Evolutionary conservation across 108 stramenopile genomes (phyloP).

Genomic region (Fistulifera solaris): DNA sequence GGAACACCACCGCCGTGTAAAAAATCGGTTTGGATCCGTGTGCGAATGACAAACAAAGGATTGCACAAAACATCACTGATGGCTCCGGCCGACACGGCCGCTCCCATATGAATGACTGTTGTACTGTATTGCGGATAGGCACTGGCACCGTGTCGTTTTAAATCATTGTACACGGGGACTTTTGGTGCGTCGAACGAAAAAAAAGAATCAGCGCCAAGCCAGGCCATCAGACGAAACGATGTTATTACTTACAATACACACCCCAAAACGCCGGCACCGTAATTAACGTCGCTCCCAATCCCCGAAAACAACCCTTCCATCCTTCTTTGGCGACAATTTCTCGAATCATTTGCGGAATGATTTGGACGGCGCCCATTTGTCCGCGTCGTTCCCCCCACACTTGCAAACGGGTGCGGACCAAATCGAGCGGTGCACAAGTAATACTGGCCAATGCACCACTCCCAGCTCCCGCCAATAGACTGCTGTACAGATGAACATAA

Average conservation of each 20-base stretch:
- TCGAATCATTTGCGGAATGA: slow-evolving; percentile 16
- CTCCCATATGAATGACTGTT: slow-evolving; percentile 54
- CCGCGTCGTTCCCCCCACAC: slow-evolving; percentile 54
- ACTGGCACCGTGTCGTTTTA: slow-evolving; percentile 21
- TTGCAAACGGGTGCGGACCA: slow-evolving; percentile 80
- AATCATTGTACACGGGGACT: slow-evolving; percentile 45
- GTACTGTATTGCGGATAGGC: slow-evolving; percentile 28
- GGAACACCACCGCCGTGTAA: slow-evolving; percentile 45
- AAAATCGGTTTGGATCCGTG: slow-evolving; percentile 82
- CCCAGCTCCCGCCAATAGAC: slow-evolving; percentile 72
- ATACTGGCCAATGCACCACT: slow-evolving; percentile 65
- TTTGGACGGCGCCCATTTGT: neutral
- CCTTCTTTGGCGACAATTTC: slow-evolving; percentile 69
- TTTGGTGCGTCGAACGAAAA: neutral
- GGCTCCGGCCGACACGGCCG: slow-evolving; percentile 75
- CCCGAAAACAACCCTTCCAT: slow-evolving; percentile 75
- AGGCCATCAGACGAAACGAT: neutral
- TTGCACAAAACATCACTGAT: slow-evolving; percentile 84
- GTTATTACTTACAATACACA: slow-evolving; percentile 55
- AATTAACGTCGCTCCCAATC: slow-evolving; percentile 71
- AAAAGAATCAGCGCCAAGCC: slow-evolving; percentile 2
- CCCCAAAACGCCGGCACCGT: slow-evolving; percentile 91
- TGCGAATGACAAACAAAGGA: slow-evolving; percentile 87
- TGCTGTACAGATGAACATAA: slow-evolving; percentile 33
- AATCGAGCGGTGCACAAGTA: slow-evolving; percentile 84